Evolutionary conservation across 2,329 filamentous ascomycete species (phyloP).

Genomic region (Colletotrichum somersetense): DNA sequence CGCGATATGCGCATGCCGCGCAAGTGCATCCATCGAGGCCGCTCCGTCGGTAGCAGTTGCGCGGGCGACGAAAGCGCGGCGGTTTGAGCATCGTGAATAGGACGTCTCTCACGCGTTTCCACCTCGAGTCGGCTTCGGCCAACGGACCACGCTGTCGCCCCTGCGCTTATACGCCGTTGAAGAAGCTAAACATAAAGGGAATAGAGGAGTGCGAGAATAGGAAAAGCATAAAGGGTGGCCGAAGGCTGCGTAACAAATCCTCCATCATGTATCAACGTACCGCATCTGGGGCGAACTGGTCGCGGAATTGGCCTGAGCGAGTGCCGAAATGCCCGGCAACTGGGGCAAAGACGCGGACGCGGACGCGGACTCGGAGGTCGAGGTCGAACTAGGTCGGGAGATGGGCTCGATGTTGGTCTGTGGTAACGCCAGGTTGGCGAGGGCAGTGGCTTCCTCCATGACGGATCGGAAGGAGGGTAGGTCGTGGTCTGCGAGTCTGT

Average conservation of each 20-base stretch:
- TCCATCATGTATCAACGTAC: conserved; percentile 52
- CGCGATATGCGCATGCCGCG: background rate
- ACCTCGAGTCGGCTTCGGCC: background rate
- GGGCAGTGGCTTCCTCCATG: conserved; percentile 60
- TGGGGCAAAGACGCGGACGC: conserved; percentile 56
- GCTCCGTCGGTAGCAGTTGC: no score
- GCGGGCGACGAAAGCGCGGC: background rate
- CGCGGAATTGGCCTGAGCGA: conserved; percentile 57
- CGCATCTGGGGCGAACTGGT: conserved; percentile 60
- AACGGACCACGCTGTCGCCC: no score
- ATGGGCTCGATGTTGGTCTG: conserved; percentile 56
- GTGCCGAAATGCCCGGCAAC: conserved; percentile 60
- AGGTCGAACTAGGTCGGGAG: conserved; percentile 63
- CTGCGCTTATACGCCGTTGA: background rate
- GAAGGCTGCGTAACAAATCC: background rate
- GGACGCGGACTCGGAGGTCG: conserved; percentile 48
- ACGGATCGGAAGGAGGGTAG: conserved; percentile 41
- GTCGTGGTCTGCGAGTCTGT: conserved; percentile 21
- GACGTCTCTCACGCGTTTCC: background rate
- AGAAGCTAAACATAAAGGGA: background rate
- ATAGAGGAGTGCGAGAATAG: background rate
- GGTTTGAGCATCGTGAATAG: background rate
- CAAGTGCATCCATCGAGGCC: background rate
- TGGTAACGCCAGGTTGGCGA: conserved; percentile 41
- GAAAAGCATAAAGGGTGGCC: background rate